A percentile compares a stretch with the other conserved stretches of the same genome.
phyloP scores from a whole-genome alignment of 2,329 filamentous ascomycete species.

The Paraconiothyrium sp. region DNA sequence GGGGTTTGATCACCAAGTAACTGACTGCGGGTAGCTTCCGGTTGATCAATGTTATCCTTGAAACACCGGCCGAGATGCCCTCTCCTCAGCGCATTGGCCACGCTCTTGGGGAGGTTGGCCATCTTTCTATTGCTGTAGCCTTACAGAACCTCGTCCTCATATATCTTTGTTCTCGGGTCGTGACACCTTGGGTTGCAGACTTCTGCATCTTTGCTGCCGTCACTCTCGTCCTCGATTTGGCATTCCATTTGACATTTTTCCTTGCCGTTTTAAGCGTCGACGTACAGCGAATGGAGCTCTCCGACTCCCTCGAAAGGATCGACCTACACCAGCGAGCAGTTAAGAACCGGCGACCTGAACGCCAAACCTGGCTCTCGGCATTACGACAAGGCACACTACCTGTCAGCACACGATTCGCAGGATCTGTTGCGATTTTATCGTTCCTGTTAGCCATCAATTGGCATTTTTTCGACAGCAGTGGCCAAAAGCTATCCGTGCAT shows the following conservation, averaged over 20 bases:
- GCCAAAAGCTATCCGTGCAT: conserved; percentile 41
- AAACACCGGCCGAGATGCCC: conserved; percentile 73
- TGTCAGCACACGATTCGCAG: conserved; percentile 77
- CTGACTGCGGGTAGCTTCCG: conserved; percentile 63
- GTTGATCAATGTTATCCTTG: conserved; percentile 79
- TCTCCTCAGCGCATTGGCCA: conserved; percentile 76
- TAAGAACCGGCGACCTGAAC: conserved; percentile 55
- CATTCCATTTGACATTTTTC: conserved; percentile 83
- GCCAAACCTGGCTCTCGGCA: conserved; percentile 67
- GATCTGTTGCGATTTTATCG: conserved; percentile 75
- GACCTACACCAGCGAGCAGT: conserved; percentile 51
- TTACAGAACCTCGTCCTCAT: conserved; percentile 75
- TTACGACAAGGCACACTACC: conserved; percentile 72
- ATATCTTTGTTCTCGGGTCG: conserved; percentile 70
- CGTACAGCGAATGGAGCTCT: conserved; percentile 77
- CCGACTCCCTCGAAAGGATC: conserved; percentile 69
- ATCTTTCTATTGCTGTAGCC: conserved; percentile 73
- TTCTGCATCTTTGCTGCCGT: conserved; percentile 81
- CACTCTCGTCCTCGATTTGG: conserved; percentile 78
- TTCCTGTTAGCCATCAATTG: conserved; percentile 79
- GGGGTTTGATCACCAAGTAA: not conserved
- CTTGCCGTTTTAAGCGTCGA: conserved; percentile 81
- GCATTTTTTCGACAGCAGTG: conserved; percentile 76
- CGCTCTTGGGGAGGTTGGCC: conserved; percentile 77
- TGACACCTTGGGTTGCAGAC: conserved; percentile 74